Conservation (phyloP, 306 rosid species). For the Myrica gale region DNA sequence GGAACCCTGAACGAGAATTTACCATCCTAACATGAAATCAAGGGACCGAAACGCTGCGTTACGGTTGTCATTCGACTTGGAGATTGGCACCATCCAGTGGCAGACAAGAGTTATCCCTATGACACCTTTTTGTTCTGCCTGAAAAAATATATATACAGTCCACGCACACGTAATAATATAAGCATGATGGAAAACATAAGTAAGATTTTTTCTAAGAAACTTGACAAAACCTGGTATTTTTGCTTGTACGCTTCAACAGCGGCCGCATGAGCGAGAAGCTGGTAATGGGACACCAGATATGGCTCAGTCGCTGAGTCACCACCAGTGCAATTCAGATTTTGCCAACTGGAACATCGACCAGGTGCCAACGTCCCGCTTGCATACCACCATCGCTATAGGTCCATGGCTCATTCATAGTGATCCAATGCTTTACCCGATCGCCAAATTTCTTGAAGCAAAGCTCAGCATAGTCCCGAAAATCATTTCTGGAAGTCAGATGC, state of each 20-base stretch:
- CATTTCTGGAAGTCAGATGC: conserved; percentile 8
- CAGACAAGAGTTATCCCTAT: conserved; percentile 53
- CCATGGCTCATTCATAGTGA: conserved; percentile 44
- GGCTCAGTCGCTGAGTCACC: conserved; percentile 53
- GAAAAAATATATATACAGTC: neutral
- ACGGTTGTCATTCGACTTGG: conserved; percentile 29
- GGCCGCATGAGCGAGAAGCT: conserved; percentile 52
- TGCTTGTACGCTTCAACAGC: conserved; percentile 36
- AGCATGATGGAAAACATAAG: too few species aligned
- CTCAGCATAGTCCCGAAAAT: conserved; percentile 31
- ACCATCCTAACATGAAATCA: conserved; percentile 66
- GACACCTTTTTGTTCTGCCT: conserved; percentile 48
- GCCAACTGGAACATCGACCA: conserved; percentile 42
- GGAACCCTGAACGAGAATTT: neutral
- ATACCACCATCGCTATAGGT: conserved; percentile 26
- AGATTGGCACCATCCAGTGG: conserved; percentile 45
- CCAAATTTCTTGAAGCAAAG: conserved; percentile 43
- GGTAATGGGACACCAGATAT: conserved; percentile 41
- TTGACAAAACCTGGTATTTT: conserved; percentile 43
- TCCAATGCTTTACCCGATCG: conserved; percentile 43
- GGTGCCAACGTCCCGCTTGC: conserved; percentile 32
- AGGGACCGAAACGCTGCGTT: conserved; percentile 41
- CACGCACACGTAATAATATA: too few species aligned
- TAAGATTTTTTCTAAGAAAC: too few species aligned
- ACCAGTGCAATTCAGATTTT: conserved; percentile 31